These are phyloP conservation scores for Lactarius sp. DNA, from an alignment of 768 basidiomycete genomes.

Conservation along the genomic window DNA sequence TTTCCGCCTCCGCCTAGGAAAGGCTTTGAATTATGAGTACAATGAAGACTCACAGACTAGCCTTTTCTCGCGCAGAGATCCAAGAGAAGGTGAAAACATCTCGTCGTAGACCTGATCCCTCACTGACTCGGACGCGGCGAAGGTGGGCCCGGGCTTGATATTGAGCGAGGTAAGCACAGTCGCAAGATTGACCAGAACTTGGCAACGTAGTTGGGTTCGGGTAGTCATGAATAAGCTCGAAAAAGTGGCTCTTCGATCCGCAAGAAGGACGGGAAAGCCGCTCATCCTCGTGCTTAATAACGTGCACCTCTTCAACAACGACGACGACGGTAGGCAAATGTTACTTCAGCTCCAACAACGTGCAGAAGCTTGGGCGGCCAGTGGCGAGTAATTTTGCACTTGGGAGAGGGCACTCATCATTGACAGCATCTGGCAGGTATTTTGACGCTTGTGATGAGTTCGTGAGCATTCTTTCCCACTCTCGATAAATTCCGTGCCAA, in stretches of 20 bases:
- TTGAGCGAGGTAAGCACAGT: slow-evolving; percentile 59
- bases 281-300: slow-evolving; percentile 82
- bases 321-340: slow-evolving; percentile 71
- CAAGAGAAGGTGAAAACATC: slow-evolving; percentile 56
- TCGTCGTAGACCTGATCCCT: slow-evolving; percentile 12
- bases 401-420: slow-evolving; percentile 13
- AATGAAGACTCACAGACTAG: slow-evolving; percentile 78
- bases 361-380: slow-evolving; percentile 82
- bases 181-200: not conserved
- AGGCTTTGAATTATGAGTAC: slow-evolving; percentile 82
- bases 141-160: slow-evolving; percentile 72
- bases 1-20: slow-evolving; percentile 79
- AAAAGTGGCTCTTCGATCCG: slow-evolving; percentile 72
- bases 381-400: slow-evolving; percentile 42
- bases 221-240: slow-evolving; percentile 76
- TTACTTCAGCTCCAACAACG: slow-evolving; percentile 83
- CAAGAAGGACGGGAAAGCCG: slow-evolving; percentile 54
- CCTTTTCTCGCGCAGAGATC: slow-evolving; percentile 78
- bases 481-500: not conserved
- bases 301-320: slow-evolving; percentile 66
- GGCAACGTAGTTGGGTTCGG: not conserved
- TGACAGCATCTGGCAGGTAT: slow-evolving; percentile 44
- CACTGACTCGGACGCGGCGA: slow-evolving; percentile 1
- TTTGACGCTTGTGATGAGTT: slow-evolving; percentile 72
- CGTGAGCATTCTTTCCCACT: slow-evolving; percentile 39